Evolutionary conservation across 2,329 filamentous ascomycete genomes (phyloP).

Genomic region (Tolypocladium tundrense): DNA sequence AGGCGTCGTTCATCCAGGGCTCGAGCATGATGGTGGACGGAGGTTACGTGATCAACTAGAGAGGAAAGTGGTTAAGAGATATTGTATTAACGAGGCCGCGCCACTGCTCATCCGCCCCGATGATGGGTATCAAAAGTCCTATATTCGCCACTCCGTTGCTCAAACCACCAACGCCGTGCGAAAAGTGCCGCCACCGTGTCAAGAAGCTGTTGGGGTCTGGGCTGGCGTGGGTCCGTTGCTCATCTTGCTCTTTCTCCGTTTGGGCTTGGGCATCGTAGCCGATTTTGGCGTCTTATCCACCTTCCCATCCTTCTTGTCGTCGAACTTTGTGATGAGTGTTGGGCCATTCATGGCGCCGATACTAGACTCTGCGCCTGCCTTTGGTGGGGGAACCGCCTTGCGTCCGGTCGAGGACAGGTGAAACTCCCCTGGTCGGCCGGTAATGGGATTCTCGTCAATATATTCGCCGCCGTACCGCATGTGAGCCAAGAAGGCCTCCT

Average conservation of each 20-base stretch:
- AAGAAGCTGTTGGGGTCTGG: constrained; percentile 15
- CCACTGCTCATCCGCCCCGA: not conserved
- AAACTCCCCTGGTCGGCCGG: constrained; percentile 55
- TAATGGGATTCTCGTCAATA: constrained; percentile 59
- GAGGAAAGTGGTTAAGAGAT: not conserved
- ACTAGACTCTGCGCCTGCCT: constrained; percentile 16
- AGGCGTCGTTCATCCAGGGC: constrained; percentile 28
- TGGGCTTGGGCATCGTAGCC: constrained; percentile 30
- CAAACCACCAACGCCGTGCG: not conserved
- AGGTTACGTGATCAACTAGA: constrained; percentile 26
- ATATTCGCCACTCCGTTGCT: not conserved
- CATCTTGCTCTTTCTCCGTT: constrained; percentile 38
- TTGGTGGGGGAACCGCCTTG: constrained; percentile 27
- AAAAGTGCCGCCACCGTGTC: not conserved
- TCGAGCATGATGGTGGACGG: constrained; percentile 31
- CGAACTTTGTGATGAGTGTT: constrained; percentile 29
- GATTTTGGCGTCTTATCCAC: constrained; percentile 33
- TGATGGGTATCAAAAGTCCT: not conserved
- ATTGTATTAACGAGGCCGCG: not conserved
- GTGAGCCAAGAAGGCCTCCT: constrained; percentile 48
- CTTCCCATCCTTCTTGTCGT: constrained; percentile 36
- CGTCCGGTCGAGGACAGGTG: constrained; percentile 52
- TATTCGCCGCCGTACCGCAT: constrained; percentile 53
- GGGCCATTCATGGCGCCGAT: constrained; percentile 25
- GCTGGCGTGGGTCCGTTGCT: constrained; percentile 21